phyloP scores from a whole-genome alignment of 768 basidiomycete species.

The Rhodotorula paludigena region DNA sequence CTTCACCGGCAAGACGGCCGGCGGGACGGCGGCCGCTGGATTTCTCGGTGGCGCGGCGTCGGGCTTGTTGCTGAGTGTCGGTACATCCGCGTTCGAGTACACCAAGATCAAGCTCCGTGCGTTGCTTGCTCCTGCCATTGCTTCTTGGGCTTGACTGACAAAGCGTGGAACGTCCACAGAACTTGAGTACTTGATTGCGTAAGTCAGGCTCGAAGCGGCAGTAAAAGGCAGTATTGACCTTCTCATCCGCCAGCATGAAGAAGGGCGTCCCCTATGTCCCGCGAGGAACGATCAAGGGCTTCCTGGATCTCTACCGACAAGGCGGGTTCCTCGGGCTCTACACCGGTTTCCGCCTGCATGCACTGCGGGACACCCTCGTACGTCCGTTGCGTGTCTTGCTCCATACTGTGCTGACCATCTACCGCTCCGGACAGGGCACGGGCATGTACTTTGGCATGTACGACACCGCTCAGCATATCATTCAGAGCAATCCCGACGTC shows the following conservation, averaged over 20 bases:
- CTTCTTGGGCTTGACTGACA: background rate
- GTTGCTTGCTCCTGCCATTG: background rate
- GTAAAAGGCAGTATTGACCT: background rate
- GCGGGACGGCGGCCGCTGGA: slow-evolving; percentile 13
- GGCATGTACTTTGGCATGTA: slow-evolving; percentile 44
- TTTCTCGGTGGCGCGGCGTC: slow-evolving; percentile 41
- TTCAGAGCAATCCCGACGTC: slow-evolving; percentile 16
- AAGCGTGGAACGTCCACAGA: background rate
- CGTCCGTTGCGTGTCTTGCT: background rate
- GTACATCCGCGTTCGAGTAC: slow-evolving; percentile 36
- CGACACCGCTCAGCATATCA: slow-evolving; percentile 38
- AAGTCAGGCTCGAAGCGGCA: background rate
- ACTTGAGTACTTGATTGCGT: slow-evolving; percentile 42
- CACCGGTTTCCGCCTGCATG: slow-evolving; percentile 40
- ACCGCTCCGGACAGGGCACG: slow-evolving; percentile 31
- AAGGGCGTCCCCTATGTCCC: slow-evolving; percentile 40
- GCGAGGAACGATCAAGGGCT: slow-evolving; percentile 37
- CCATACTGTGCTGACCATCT: background rate
- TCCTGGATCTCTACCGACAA: slow-evolving; percentile 32
- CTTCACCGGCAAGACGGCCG: slow-evolving; percentile 49
- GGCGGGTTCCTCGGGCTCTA: slow-evolving; percentile 40
- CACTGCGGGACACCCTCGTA: slow-evolving; percentile 39
- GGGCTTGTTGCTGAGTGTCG: slow-evolving; percentile 32
- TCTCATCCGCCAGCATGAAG: slow-evolving; percentile 16
- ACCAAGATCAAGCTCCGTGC: slow-evolving; percentile 34